Conservation (phyloP, 805 yeast species). For the Jamesozyma spencerorum region DNA sequence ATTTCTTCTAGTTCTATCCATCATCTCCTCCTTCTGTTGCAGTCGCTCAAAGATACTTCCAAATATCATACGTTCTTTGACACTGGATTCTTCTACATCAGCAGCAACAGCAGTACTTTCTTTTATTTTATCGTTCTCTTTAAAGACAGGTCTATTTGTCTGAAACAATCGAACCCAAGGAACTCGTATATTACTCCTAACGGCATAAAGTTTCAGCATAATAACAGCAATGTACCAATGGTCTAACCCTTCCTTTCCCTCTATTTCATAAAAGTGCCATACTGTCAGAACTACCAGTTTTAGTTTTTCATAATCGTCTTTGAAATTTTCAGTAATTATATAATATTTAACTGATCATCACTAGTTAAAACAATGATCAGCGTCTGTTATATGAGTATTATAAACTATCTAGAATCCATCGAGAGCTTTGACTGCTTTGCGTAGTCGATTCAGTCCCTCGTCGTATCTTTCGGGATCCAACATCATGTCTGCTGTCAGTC, state of each 20-base stretch:
- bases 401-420: constrained; percentile 56
- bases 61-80: constrained; percentile 22
- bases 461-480: constrained; percentile 71
- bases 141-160: not conserved
- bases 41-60: constrained; percentile 21
- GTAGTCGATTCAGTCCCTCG: constrained; percentile 71
- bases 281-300: no score
- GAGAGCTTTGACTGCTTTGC: constrained; percentile 71
- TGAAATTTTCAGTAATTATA: no score
- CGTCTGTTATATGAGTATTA: no score
- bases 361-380: no score
- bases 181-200: no score
- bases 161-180: no score
- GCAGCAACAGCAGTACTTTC: not conserved
- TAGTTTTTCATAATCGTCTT: no score
- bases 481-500: constrained; percentile 86
- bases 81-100: constrained; percentile 10
- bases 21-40: constrained; percentile 14
- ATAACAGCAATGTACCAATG: no score
- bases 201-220: no score
- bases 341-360: no score
- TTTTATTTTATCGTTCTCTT: not conserved
- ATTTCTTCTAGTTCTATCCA: not conserved
- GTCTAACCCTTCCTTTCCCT: no score
- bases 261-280: no score